Evolutionary conservation across 1,139 yeast species (phyloP), one percentile per base, ranked within the genome.

Genomic region (Suhomyces terraborum): DNA sequence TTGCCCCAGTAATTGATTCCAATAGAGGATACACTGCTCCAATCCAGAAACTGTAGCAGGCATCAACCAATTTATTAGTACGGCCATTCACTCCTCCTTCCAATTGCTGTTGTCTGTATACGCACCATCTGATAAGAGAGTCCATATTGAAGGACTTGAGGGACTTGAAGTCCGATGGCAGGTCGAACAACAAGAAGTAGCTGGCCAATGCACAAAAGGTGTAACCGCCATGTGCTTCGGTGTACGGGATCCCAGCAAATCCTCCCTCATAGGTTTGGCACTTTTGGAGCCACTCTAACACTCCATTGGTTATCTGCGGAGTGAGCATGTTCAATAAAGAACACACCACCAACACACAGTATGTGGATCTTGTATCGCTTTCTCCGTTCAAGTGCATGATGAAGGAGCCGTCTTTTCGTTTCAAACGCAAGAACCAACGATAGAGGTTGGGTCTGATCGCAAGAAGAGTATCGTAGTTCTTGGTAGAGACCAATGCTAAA

Each of bases 191-290:
- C 3, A 84, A 53, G 49, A 80, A 75, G 34, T 87, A 66, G 8
- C 87, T 75, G 0, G 96, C 96, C 7, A 88, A 64, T 0, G 93
- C 95, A 67, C 98, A 93, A 58, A 79, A 94, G 0, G 98, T 81
- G 60, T 93, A 93, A 0, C 98, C 99, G 1, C 98, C 98, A 59
- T 94, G 99, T 0, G 98, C 98, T 61, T 94, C 99, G 38, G 87
- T 83, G 8, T 66, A 67, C 0, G 95, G 91, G 8, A 73, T 69
- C 1, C 95, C 96, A 1, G 93, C 87, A 64, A 91, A 87, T 0
- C 98, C 98, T 18, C 99, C 98, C 64, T 94, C 98, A 61, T 78
- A 91, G 0, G 95, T 86, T 61, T 93, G 98, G 53, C 97, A 88
- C 8, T 58, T 51, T 0, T 66, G 53, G n/a, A 93, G 52, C 82